phyloP scores from a whole-genome alignment of 805 yeast genomes.

The Schwanniomyces sp. region DNA sequence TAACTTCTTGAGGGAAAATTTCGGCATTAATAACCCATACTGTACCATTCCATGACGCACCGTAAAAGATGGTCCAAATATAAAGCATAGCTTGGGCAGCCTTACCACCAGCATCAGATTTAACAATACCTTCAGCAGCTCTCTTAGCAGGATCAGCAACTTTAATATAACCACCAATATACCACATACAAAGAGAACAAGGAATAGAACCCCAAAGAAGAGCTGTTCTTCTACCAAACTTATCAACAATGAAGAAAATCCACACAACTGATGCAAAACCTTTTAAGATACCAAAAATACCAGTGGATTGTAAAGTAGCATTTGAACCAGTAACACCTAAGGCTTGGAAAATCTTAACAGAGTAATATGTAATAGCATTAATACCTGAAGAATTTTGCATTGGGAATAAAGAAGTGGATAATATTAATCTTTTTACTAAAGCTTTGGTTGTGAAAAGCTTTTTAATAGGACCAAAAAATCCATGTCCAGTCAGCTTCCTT shows the following conservation, averaged over 20 bases:
- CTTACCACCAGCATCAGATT: conserved; percentile 31
- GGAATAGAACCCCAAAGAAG: conserved; percentile 36
- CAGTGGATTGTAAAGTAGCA: conserved; percentile 51
- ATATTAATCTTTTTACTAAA: conserved; percentile 33
- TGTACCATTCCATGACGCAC: conserved; percentile 46
- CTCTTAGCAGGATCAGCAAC: conserved; percentile 28
- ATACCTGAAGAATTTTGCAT: conserved; percentile 51
- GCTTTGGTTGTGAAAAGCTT: conserved; percentile 27
- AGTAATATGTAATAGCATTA: conserved; percentile 52
- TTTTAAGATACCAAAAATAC: conserved; percentile 52
- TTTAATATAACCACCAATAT: conserved; percentile 49
- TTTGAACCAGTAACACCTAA: conserved; percentile 48
- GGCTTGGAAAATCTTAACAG: conserved; percentile 51
- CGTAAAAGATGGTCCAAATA: conserved; percentile 47
- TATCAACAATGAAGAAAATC: conserved; percentile 47
- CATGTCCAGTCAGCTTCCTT: conserved; percentile 32
- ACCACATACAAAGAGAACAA: conserved; percentile 47
- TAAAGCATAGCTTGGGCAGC: conserved; percentile 48
- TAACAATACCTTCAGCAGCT: conserved; percentile 18
- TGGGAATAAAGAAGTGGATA: conserved; percentile 38
- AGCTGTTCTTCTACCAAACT: conserved; percentile 45
- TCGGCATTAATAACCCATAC: conserved; percentile 50
- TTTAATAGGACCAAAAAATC: conserved; percentile 40
- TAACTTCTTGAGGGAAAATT: conserved; percentile 42
- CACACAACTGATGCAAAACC: conserved; percentile 44